Base-by-base conservation (phyloP, 1,139 yeast species). In the Blastobotrys malaysiensis region DNA sequence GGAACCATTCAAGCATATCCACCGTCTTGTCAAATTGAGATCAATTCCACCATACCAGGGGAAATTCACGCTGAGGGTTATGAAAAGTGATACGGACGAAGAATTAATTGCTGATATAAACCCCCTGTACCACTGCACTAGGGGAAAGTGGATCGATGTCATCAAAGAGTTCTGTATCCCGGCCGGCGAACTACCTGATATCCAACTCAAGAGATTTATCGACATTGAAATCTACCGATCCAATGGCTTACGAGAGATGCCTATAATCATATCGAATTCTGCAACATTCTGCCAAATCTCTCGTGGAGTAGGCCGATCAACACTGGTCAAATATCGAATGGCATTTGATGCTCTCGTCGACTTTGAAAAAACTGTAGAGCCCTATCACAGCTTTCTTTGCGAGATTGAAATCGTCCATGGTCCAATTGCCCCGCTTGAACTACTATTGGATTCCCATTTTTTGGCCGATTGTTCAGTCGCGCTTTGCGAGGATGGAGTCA, bases 371-470 rank as follows among this genome's bases (percentile, higher is more conserved):
- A 36, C 36, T 13, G 20, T 39, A 13, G 26, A 45, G 18, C 13
- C 27, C 6, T n/a, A 21, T 7, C 20, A n/a, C 7, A 31, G 39
- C 11, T 3, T 31, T 3, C 39, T 31, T 16, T 31, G 39, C 11
- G 50, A 48, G 22, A 39, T 54, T 19, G 45, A 50, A 22, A 43
- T 54, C 13, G 14, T 6, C 13, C 54, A 51, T 26, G 56, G 56
- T 2, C 56, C 56, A 13, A 4, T 13, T 5, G 14, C 27, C 5
- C 9, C 22, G 6, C 47, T 31, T 2, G 54, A 50, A 9, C 26
- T 45, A 14, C 45, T 46, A 11, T 43, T 39, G 14, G 45, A 51
- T 14, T 49, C 46, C 4, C 48, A 51, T 7, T 54, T 27, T 21
- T 24, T 51, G 14, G 44, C 26, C 11, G 52, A 54, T n/a, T 51